phyloP scores from a whole-genome alignment of 306 rosid species.

The Oxytropis ochrocephala region DNA sequence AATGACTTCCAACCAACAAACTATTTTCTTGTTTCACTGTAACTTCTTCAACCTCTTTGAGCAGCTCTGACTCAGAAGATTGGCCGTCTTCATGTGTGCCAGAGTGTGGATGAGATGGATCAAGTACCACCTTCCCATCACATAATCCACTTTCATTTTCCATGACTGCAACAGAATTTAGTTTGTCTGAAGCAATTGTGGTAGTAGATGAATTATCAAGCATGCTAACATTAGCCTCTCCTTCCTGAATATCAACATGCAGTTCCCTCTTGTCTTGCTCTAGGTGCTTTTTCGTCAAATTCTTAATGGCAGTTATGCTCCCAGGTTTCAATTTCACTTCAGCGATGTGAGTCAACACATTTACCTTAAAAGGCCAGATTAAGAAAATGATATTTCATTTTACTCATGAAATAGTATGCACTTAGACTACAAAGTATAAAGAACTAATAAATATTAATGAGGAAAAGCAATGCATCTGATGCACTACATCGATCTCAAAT shows the following conservation, averaged over 20 bases:
- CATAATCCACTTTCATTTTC: neutral
- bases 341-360: constrained; percentile 66
- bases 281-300: constrained; percentile 34
- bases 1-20: constrained; percentile 16
- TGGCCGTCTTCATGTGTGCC: neutral
- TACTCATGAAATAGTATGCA: neutral
- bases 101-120: neutral
- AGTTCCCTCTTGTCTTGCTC: constrained; percentile 54
- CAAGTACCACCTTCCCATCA: constrained; percentile 3
- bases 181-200: neutral
- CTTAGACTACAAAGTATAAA: too few relatives aligned
- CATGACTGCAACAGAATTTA: neutral
- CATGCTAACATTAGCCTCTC: neutral
- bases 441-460: too few relatives aligned
- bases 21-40: neutral
- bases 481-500: neutral
- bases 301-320: constrained; percentile 10
- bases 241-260: constrained; percentile 10
- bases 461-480: too few relatives aligned
- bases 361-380: constrained; percentile 42
- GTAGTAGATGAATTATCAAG: neutral
- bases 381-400: neutral
- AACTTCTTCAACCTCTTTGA: neutral
- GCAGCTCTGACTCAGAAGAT: neutral
- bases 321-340: constrained; percentile 22